Base-by-base conservation (phyloP, 2,329 filamentous ascomycete genomes). In the Emmonsiellopsis sp. region DNA sequence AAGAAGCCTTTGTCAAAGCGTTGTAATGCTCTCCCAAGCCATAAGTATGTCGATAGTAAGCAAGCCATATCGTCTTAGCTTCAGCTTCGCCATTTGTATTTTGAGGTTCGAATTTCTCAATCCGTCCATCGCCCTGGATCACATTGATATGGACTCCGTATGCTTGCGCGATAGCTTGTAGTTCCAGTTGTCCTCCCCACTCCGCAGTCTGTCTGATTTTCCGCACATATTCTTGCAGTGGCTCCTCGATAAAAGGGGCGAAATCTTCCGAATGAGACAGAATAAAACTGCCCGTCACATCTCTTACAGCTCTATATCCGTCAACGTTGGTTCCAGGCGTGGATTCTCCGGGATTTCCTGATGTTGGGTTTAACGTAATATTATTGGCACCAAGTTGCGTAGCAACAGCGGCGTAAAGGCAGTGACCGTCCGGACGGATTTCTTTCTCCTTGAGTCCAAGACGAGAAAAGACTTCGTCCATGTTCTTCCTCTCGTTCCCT, bases 21-120 rank as follows among this genome's bases (percentile, higher is more conserved):
- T 98, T 98, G 72, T 98, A 98, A 72, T 98, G 93, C 74, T 97
- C 93, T 10, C 93, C 93, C 49, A 98, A 74, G 1, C 92, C 92
- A 69, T 94, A 97, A 48, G 88, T 88, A 73, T 96, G 90, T 62
- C 87, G 80, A 71, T 97, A 97, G 70, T 97, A 98, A 37, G 90
- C 92, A 69, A 98, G 69, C 92, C 93, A 97, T 60, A 81, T 81
- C 61, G 80, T 80, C 59, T 72, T 75, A 51, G 69, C 67, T 21
- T 72, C 75, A 50, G 74, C 64, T n/a, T 66, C 64, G 14, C 70
- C 70, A 3, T 70, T 71, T 27, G 60, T 65, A 17, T 71, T 75
- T 1, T 65, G 71, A 6, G 82, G 78, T 61, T 79, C 76, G 57
- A 97, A 88, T 60, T 80, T 85, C 67, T 95, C 88, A 54, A 87